A percentile compares a stretch with the other conserved stretches of the same genome.
These are phyloP conservation scores for Tirmania nivea DNA, from an alignment of 495 filamentous ascomycete genomes.

Conservation along the genomic window DNA sequence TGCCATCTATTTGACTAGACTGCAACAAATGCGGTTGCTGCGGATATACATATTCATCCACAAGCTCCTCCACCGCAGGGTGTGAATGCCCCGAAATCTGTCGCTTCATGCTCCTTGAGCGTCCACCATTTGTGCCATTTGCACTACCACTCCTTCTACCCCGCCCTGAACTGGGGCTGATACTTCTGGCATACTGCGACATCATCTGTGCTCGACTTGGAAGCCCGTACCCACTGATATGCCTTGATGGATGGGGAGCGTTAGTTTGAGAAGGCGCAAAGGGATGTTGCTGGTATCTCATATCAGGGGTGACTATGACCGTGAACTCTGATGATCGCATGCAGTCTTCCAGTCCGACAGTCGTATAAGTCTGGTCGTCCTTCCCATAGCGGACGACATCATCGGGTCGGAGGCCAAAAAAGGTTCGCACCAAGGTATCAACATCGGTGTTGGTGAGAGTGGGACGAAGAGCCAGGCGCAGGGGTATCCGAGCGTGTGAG, in stretches of 20 bases:
- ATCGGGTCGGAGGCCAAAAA: background rate
- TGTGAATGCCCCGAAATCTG: slow-evolving; percentile 6
- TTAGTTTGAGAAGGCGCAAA: background rate
- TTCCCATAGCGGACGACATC: background rate
- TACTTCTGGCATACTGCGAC: slow-evolving; percentile 34
- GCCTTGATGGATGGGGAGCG: background rate
- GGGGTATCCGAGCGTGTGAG: background rate
- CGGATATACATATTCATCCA: slow-evolving; percentile 7
- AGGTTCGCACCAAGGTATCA: background rate
- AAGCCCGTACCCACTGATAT: background rate
- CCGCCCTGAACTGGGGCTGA: slow-evolving; percentile 51
- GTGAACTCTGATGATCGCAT: background rate
- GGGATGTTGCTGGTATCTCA: background rate
- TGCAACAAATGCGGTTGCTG: slow-evolving; percentile 10
- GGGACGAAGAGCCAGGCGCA: background rate
- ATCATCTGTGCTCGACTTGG: background rate
- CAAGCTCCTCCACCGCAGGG: slow-evolving; percentile 7
- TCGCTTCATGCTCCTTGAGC: slow-evolving; percentile 13
- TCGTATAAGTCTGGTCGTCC: background rate
- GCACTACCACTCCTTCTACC: slow-evolving; percentile 62
- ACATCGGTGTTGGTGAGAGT: background rate
- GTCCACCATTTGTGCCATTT: slow-evolving; percentile 19
- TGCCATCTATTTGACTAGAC: slow-evolving; percentile 10
- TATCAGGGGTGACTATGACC: background rate
- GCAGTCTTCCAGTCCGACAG: background rate